phyloP scores from a whole-genome alignment of 164 flowering plant genomes.

The Magnolia kwangsiensis region DNA sequence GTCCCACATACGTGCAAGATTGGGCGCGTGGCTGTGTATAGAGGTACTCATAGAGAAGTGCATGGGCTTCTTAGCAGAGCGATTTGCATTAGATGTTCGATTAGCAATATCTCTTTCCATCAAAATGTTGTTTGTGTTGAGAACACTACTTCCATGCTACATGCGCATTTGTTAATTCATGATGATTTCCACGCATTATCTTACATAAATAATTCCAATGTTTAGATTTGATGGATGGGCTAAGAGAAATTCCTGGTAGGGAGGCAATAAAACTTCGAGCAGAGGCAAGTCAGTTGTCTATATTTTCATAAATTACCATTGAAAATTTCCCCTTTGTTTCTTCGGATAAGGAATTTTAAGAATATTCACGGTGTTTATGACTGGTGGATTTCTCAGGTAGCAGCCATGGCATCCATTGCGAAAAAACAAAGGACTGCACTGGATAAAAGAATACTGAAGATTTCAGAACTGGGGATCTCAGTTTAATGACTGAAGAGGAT shows the following conservation, averaged over 20 bases:
- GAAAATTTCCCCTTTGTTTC: too few species aligned
- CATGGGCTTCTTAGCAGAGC: too few species aligned
- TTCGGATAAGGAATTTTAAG: background rate
- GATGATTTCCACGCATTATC: background rate
- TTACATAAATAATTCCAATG: constrained; percentile 1
- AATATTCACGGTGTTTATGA: background rate
- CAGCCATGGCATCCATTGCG: constrained; percentile 61
- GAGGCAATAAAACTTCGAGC: constrained; percentile 84
- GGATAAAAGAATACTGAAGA: constrained; percentile 58
- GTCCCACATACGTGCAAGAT: too few species aligned
- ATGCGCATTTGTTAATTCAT: background rate
- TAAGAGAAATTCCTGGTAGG: constrained; percentile 80
- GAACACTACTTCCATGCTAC: too few species aligned
- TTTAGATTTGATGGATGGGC: constrained; percentile 74
- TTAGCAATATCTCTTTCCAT: too few species aligned
- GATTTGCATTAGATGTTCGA: too few species aligned
- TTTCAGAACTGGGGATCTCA: constrained; percentile 79
- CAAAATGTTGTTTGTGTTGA: too few species aligned
- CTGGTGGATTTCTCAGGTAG: constrained; percentile 47
- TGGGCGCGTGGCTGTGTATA: too few species aligned
- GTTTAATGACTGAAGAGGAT: constrained; percentile 30
- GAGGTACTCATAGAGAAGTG: too few species aligned
- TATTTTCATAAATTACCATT: background rate
- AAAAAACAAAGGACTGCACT: constrained; percentile 50
- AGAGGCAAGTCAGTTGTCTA: constrained; percentile 46